These are phyloP conservation scores for Penicillium chermesinum DNA, from an alignment of 495 filamentous ascomycete genomes.

Conservation along the genomic window DNA sequence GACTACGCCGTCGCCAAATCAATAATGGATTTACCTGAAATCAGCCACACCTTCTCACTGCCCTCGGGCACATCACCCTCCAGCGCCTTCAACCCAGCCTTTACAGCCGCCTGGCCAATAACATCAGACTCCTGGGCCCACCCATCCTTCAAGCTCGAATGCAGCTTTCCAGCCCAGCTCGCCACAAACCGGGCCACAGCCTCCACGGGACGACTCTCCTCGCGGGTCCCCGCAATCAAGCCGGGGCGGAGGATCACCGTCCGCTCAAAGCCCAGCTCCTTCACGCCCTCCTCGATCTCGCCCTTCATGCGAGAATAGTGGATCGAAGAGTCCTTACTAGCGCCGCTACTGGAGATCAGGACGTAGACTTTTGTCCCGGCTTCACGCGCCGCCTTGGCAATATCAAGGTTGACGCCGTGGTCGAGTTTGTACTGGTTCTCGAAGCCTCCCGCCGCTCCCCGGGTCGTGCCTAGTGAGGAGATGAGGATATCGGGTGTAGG, in stretches of 20 bases:
- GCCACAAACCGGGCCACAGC: constrained; percentile 45
- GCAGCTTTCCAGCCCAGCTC: constrained; percentile 46
- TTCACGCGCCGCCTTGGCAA: constrained; percentile 60
- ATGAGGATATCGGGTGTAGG: constrained; percentile 58
- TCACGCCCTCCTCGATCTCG: constrained; percentile 72
- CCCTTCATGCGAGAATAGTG: constrained; percentile 72
- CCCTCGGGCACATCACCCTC: constrained; percentile 41
- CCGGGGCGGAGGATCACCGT: constrained; percentile 72
- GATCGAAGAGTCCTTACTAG: constrained; percentile 40
- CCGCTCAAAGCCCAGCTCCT: constrained; percentile 64
- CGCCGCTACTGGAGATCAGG: constrained; percentile 56
- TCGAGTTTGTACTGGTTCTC: constrained; percentile 73
- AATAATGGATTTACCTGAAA: constrained; percentile 37
- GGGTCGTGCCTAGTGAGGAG: constrained; percentile 64
- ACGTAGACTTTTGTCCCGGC: constrained; percentile 63
- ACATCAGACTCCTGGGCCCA: constrained; percentile 72
- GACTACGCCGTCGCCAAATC: constrained; percentile 23
- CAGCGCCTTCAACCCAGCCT: constrained; percentile 42
- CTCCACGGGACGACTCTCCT: constrained; percentile 51
- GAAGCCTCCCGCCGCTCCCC: constrained; percentile 59
- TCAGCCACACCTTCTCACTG: constrained; percentile 41
- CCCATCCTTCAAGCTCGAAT: constrained; percentile 52
- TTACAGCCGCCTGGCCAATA: constrained; percentile 69
- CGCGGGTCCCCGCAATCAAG: constrained; percentile 64
- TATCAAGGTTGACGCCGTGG: constrained; percentile 65